These are phyloP conservation scores for Phallus indusiatus DNA, from an alignment of 768 basidiomycete genomes.

Conservation along the genomic window DNA sequence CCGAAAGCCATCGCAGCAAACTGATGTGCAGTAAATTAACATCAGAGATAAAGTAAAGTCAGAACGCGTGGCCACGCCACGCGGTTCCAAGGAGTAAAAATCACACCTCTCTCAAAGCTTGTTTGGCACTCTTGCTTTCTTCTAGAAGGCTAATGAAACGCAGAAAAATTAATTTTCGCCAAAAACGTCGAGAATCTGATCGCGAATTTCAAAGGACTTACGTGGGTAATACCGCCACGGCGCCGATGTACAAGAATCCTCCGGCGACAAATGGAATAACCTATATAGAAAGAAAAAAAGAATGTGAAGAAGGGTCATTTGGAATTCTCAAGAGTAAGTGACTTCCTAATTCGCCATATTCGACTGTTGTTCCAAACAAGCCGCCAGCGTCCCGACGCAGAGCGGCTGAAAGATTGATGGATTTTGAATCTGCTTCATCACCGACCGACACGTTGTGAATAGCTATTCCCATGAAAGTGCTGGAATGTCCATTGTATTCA, in stretches of 20 bases:
- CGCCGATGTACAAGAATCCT: conserved; percentile 89
- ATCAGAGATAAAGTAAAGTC: conserved; percentile 7
- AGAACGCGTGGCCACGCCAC: not conserved
- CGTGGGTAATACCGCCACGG: conserved; percentile 87
- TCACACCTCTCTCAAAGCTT: conserved; percentile 83
- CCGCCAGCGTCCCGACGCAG: conserved; percentile 69
- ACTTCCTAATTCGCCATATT: conserved; percentile 71
- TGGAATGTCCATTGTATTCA: conserved; percentile 18
- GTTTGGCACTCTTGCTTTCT: conserved; percentile 80
- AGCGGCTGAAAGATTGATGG: conserved; percentile 62
- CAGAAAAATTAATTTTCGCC: not conserved
- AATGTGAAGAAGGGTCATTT: not conserved
- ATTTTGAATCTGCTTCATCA: conserved; percentile 26
- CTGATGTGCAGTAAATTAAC: conserved; percentile 31
- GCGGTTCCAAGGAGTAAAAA: not conserved
- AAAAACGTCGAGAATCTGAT: not conserved
- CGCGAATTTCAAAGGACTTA: conserved; percentile 31
- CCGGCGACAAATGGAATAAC: conserved; percentile 87
- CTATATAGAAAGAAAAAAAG: conserved; percentile 26
- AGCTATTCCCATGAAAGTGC: conserved; percentile 82
- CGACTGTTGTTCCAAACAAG: conserved; percentile 74
- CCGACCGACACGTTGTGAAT: conserved; percentile 64
- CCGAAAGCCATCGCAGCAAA: conserved; percentile 89
- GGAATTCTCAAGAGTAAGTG: not conserved
- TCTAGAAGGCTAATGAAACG: conserved; percentile 51